These are phyloP conservation scores for Taiozyma sp. DNA, from an alignment of 1,139 yeast genomes.

Conservation along the genomic window DNA sequence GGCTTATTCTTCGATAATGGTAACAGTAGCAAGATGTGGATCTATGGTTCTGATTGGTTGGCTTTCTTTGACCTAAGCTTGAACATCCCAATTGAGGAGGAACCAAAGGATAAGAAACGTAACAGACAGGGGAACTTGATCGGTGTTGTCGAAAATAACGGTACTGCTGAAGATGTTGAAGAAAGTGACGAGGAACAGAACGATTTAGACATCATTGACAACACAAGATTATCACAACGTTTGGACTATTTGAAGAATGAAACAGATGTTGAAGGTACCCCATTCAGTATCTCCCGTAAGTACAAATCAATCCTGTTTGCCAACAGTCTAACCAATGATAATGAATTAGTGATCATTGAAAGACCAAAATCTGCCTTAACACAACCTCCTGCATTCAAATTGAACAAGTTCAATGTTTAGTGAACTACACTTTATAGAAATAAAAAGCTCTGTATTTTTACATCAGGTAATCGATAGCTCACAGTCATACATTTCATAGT, in stretches of 20 bases:
- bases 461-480: neutral
- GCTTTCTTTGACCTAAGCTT: constrained; percentile 66
- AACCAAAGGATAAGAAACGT: constrained; percentile 48
- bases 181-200: constrained; percentile 26
- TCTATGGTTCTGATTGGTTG: constrained; percentile 87
- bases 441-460: neutral
- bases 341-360: constrained; percentile 70
- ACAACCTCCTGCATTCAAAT: constrained; percentile 70
- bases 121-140: constrained; percentile 58
- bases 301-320: constrained; percentile 73
- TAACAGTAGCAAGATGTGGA: constrained; percentile 55
- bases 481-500: neutral
- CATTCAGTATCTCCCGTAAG: constrained; percentile 75
- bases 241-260: constrained; percentile 29
- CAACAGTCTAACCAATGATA: constrained; percentile 42
- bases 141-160: constrained; percentile 31
- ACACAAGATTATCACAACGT: constrained; percentile 15
- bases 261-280: constrained; percentile 29
- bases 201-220: constrained; percentile 7
- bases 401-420: constrained; percentile 58
- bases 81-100: constrained; percentile 46
- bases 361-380: constrained; percentile 65
- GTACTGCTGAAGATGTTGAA: constrained; percentile 28
- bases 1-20: constrained; percentile 53
- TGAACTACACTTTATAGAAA: neutral